A percentile compares a stretch with the other conserved stretches of the same genome.
phyloP scores from a whole-genome alignment of 352 stramenopile genomes.

The Phytophthora meadii region DNA sequence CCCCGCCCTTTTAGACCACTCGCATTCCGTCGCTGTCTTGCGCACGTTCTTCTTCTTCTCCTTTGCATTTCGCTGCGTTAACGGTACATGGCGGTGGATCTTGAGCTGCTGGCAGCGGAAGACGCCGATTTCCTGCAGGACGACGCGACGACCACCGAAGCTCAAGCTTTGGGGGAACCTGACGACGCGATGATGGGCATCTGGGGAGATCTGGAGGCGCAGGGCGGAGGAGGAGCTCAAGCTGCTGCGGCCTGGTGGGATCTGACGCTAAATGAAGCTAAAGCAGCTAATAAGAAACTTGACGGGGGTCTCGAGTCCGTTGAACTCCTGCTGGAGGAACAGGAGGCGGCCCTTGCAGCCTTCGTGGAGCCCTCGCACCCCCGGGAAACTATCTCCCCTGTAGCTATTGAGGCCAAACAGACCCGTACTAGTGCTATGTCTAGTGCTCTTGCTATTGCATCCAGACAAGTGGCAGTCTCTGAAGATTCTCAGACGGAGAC shows the following conservation, averaged over 20 bases:
- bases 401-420: slow-evolving; percentile 30
- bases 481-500: slow-evolving; percentile 45
- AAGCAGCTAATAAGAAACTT: not conserved
- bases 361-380: slow-evolving; percentile 32
- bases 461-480: slow-evolving; percentile 25
- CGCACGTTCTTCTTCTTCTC: not conserved
- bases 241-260: slow-evolving; percentile 28
- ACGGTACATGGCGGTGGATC: slow-evolving; percentile 27
- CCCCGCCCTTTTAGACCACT: slow-evolving; percentile 1
- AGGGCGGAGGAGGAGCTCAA: slow-evolving; percentile 24
- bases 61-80: not conserved
- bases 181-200: slow-evolving; percentile 38
- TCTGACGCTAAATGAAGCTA: slow-evolving; percentile 21
- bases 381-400: slow-evolving; percentile 21
- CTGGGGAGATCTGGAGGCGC: slow-evolving; percentile 42
- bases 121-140: slow-evolving; percentile 36
- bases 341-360: slow-evolving; percentile 28
- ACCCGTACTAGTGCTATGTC: slow-evolving; percentile 8
- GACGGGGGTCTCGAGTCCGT: slow-evolving; percentile 14
- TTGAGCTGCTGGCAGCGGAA: slow-evolving; percentile 30
- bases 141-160: slow-evolving; percentile 28
- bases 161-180: slow-evolving; percentile 17
- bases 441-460: slow-evolving; percentile 4
- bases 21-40: slow-evolving; percentile 1
- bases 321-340: slow-evolving; percentile 33